These are phyloP conservation scores for Telfairia occidentalis DNA, from an alignment of 331 rosid genomes.

Conservation along the genomic window DNA sequence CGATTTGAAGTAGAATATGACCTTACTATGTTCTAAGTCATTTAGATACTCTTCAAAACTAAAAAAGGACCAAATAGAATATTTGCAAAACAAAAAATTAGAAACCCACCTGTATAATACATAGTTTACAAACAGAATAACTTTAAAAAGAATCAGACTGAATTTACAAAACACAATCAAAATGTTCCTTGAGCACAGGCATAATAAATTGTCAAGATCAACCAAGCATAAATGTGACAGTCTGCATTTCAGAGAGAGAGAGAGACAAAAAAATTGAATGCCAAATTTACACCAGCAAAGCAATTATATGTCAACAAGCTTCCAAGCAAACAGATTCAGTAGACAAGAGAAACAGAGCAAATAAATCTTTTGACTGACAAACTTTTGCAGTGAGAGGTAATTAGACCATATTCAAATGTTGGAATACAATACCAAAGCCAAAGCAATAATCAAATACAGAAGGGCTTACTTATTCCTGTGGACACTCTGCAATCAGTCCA, in stretches of 20 bases:
- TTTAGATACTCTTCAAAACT: not conserved
- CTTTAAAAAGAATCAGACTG: not conserved
- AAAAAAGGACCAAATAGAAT: not conserved
- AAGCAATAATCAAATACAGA: not conserved
- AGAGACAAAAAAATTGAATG: not conserved
- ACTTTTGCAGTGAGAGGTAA: not conserved
- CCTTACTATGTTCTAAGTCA: not conserved
- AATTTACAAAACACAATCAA: not conserved
- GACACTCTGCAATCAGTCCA: not conserved
- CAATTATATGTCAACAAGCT: not conserved
- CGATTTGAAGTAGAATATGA: not conserved
- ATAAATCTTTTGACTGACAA: not conserved
- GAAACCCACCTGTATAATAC: not conserved
- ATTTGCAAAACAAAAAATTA: too few relatives aligned
- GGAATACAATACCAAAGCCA: not conserved
- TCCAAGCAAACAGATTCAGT: constrained; percentile 9
- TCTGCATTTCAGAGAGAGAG: not conserved
- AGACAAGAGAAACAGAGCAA: not conserved
- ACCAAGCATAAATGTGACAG: constrained; percentile 1
- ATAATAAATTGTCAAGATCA: constrained; percentile 6
- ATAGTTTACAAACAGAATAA: not conserved
- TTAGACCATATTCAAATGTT: not conserved
- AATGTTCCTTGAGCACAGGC: not conserved
- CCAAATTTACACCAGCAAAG: not conserved
- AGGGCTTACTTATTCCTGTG: not conserved